These are phyloP conservation scores for Penicillium pancosmium DNA, from an alignment of 495 filamentous ascomycete species.

Conservation along the genomic window DNA sequence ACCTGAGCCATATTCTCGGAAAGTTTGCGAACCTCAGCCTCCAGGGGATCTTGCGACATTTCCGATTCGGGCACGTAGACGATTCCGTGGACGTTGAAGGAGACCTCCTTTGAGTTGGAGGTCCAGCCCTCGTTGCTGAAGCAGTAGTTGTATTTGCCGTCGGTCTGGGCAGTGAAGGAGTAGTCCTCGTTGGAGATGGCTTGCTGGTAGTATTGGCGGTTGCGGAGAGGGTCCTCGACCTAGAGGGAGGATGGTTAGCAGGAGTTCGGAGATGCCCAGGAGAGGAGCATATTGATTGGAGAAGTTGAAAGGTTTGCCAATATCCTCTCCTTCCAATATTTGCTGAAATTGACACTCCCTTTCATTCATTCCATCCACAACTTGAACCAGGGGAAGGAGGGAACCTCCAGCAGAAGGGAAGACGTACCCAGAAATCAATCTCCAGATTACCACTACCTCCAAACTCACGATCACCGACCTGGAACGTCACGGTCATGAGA, in stretches of 20 bases:
- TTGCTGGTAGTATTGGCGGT: slow-evolving; percentile 76
- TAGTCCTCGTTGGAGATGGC: slow-evolving; percentile 86
- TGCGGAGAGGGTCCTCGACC: slow-evolving; percentile 81
- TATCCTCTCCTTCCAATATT: too few relatives aligned
- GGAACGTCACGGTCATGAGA: slow-evolving; percentile 97
- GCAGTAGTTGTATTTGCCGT: slow-evolving; percentile 94
- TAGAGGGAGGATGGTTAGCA: slow-evolving; percentile 10
- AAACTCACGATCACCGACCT: slow-evolving; percentile 96
- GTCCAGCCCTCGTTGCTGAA: slow-evolving; percentile 98
- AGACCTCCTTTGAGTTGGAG: slow-evolving; percentile 91
- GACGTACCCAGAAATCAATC: slow-evolving; percentile 94
- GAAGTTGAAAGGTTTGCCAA: too few relatives aligned
- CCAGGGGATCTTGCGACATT: slow-evolving; percentile 81
- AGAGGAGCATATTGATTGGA: too few relatives aligned
- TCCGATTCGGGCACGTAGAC: slow-evolving; percentile 95
- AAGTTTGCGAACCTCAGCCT: slow-evolving; percentile 84
- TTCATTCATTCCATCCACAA: not conserved
- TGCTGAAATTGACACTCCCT: too few relatives aligned
- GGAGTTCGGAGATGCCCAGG: too few relatives aligned
- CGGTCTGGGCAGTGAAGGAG: slow-evolving; percentile 80
- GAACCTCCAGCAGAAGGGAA: not conserved
- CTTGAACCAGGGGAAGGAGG: slow-evolving; percentile 1
- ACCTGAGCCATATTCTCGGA: slow-evolving; percentile 86
- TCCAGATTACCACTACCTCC: slow-evolving; percentile 93
- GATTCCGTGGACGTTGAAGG: slow-evolving; percentile 98